phyloP scores from a whole-genome alignment of 345 rosid species.

The Brassica rapa region DNA sequence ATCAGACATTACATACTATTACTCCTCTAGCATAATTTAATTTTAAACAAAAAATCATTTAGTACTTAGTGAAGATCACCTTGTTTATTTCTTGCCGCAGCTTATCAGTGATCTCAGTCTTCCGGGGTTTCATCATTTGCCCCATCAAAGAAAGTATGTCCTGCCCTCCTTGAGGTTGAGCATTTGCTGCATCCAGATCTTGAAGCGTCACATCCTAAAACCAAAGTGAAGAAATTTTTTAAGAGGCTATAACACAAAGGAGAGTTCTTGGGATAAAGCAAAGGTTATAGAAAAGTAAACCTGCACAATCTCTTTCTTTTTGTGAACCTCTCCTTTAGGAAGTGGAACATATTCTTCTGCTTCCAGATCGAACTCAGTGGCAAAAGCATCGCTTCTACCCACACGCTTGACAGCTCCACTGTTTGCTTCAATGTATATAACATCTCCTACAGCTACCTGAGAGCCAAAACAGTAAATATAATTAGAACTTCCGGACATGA shows the following conservation, averaged over 20 bases:
- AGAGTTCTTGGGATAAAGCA: slow-evolving; percentile 15
- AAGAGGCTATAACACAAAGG: not conserved
- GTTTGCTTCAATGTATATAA: slow-evolving; percentile 93
- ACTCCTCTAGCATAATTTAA: not conserved
- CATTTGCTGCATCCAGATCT: slow-evolving; percentile 99
- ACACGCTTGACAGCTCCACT: slow-evolving; percentile 98
- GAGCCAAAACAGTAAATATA: not conserved
- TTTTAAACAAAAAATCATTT: not conserved
- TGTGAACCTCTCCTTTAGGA: slow-evolving; percentile 99
- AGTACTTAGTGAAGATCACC: slow-evolving; percentile 42
- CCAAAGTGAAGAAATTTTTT: not conserved
- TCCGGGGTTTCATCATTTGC: slow-evolving; percentile 99
- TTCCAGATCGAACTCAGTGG: slow-evolving; percentile 95
- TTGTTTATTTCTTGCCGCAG: slow-evolving; percentile 92
- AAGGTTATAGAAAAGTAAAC: slow-evolving; percentile 40
- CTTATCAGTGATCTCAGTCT: slow-evolving; percentile 48
- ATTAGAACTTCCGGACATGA: not conserved
- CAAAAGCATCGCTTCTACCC: slow-evolving; percentile 96
- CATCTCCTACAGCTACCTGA: slow-evolving; percentile 99
- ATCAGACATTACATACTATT: not conserved
- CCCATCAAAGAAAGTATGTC: slow-evolving; percentile 98
- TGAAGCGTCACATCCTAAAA: slow-evolving; percentile 92
- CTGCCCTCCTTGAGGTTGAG: slow-evolving; percentile 99
- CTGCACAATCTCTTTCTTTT: slow-evolving; percentile 99
- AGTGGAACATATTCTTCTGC: slow-evolving; percentile 99